phyloP scores from a whole-genome alignment of 83 land plant genomes.

The Picea abies region DNA sequence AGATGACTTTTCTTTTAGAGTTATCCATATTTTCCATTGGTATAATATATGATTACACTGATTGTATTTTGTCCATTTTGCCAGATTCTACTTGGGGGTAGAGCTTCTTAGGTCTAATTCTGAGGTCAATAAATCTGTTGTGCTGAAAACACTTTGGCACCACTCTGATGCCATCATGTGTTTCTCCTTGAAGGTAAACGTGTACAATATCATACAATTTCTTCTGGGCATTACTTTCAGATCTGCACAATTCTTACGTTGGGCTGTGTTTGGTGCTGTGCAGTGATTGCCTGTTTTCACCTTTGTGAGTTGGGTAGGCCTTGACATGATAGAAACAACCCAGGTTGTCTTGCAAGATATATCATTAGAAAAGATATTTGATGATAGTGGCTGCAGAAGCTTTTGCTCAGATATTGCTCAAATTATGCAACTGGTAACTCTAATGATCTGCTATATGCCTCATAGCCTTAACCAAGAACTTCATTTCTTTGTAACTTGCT shows the following conservation, averaged over 20 bases:
- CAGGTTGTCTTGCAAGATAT: slow-evolving; percentile 73
- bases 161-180: too few relatives aligned
- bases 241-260: not conserved
- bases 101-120: too few relatives aligned
- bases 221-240: not conserved
- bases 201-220: not conserved
- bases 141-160: too few relatives aligned
- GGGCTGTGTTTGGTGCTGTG: slow-evolving; percentile 4
- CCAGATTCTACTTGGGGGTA: too few relatives aligned
- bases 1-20: too few relatives aligned
- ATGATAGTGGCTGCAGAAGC: slow-evolving; percentile 55
- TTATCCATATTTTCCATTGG: too few relatives aligned
- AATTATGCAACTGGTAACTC: slow-evolving; percentile 73
- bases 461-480: not conserved
- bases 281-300: slow-evolving; percentile 77
- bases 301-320: slow-evolving; percentile 82
- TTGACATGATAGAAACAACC: slow-evolving; percentile 89
- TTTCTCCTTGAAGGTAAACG: too few relatives aligned
- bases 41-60: too few relatives aligned
- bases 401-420: slow-evolving; percentile 13
- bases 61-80: too few relatives aligned
- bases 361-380: slow-evolving; percentile 67
- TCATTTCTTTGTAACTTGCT: not conserved
- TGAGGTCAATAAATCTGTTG: too few relatives aligned
- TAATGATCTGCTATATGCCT: not conserved